Evolutionary conservation across 495 filamentous ascomycete species (phyloP).

Genomic region (Aspergillus affinis): DNA sequence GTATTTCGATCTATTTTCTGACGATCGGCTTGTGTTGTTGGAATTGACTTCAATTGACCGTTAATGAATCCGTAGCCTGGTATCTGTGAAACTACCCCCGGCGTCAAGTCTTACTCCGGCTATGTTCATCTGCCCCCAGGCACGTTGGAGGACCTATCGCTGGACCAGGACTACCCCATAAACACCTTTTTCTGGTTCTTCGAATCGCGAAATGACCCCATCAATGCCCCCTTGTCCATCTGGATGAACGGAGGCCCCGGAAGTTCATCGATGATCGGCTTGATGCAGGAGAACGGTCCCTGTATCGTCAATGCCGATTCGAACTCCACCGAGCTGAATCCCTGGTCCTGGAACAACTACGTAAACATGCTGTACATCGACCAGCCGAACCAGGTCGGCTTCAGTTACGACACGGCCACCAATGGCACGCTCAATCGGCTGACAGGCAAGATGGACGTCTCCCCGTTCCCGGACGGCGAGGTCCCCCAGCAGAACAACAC

Average conservation of each 20-base stretch:
- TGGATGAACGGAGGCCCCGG: slow-evolving; percentile 61
- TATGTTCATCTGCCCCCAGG: slow-evolving; percentile 49
- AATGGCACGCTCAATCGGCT: slow-evolving; percentile 34
- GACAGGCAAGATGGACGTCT: slow-evolving; percentile 28
- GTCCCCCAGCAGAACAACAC: slow-evolving; percentile 59
- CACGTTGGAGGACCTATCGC: slow-evolving; percentile 41
- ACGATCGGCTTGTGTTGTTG: neutral
- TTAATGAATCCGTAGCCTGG: slow-evolving; percentile 33
- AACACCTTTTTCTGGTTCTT: slow-evolving; percentile 84
- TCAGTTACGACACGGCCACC: slow-evolving; percentile 53
- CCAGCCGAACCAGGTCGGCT: slow-evolving; percentile 62
- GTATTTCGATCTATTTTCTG: slow-evolving; percentile 30
- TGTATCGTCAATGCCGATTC: slow-evolving; percentile 55
- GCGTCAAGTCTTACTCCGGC: slow-evolving; percentile 42
- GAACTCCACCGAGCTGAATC: slow-evolving; percentile 50
- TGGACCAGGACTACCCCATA: slow-evolving; percentile 59
- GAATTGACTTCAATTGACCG: neutral
- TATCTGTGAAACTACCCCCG: slow-evolving; percentile 52
- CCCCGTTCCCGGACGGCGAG: slow-evolving; percentile 30
- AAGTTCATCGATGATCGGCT: slow-evolving; percentile 58
- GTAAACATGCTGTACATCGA: slow-evolving; percentile 67
- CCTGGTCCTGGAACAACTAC: slow-evolving; percentile 61
- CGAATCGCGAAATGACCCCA: slow-evolving; percentile 43
- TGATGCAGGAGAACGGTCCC: slow-evolving; percentile 64
- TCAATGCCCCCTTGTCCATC: slow-evolving; percentile 49